Evolutionary conservation across 129 eudicot species (phyloP).

Genomic region (Sambucus nigra): DNA sequence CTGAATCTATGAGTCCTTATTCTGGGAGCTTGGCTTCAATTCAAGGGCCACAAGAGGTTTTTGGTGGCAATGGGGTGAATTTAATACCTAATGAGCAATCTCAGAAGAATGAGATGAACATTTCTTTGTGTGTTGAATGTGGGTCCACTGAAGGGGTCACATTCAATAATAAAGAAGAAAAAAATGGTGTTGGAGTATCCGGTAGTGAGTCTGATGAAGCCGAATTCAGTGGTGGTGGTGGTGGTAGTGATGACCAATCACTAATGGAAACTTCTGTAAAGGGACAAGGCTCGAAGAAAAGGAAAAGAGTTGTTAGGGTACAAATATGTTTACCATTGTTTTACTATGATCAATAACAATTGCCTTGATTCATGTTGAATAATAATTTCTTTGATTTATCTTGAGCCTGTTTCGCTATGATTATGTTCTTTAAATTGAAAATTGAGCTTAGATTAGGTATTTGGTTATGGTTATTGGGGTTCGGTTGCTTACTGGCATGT

Average conservation of each 20-base stretch:
- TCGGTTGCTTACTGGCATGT: no score
- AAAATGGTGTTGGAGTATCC: constrained; percentile 39
- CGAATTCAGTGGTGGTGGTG: no score
- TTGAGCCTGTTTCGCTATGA: no score
- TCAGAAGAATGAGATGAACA: constrained; percentile 19
- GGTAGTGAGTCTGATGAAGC: constrained; percentile 52
- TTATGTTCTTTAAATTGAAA: no score
- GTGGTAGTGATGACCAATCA: constrained; percentile 32
- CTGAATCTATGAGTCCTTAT: constrained; percentile 30
- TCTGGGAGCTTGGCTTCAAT: constrained; percentile 18
- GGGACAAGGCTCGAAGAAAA: no score
- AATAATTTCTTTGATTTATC: no score
- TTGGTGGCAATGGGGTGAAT: constrained; percentile 37
- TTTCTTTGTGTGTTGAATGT: constrained; percentile 21
- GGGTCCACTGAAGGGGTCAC: constrained; percentile 38
- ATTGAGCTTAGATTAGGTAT: no score
- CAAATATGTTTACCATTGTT: neutral
- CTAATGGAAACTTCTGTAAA: constrained; percentile 22
- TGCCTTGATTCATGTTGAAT: neutral
- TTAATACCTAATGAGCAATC: constrained; percentile 18
- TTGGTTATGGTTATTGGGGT: no score
- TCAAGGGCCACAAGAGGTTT: no score
- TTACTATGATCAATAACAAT: neutral
- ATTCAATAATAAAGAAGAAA: constrained; percentile 33
- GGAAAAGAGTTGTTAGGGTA: constrained; percentile 63